Conservation (phyloP, 2,329 filamentous ascomycete species). For the Aulographum hederae region DNA sequence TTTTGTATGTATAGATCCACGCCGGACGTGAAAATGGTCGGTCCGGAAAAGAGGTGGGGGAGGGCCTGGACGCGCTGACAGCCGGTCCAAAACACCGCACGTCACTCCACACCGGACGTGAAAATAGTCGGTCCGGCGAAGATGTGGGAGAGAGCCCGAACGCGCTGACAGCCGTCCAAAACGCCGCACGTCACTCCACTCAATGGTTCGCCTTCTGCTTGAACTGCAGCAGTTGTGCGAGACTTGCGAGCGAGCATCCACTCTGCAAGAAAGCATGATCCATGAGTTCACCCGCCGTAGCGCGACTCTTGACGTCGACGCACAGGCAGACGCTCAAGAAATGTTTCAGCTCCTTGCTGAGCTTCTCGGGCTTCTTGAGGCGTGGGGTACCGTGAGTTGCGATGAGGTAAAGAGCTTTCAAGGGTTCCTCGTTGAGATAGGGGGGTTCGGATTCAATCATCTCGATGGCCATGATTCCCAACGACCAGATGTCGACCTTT, state of each 20-base stretch:
- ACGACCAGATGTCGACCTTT: constrained; percentile 97
- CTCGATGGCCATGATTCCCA: constrained; percentile 99
- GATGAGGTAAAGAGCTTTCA: constrained; percentile 94
- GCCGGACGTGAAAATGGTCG: too few relatives aligned
- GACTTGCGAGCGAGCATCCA: constrained; percentile 64
- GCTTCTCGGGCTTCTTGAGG: constrained; percentile 94
- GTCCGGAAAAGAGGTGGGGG: too few relatives aligned
- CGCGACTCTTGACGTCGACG: constrained; percentile 87
- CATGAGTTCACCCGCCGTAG: constrained; percentile 76
- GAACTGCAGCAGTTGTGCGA: constrained; percentile 78
- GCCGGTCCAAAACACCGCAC: too few relatives aligned
- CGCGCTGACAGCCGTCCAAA: too few relatives aligned
- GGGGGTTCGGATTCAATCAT: constrained; percentile 99
- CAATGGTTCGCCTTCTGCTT: constrained; percentile 58
- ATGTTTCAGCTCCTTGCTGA: constrained; percentile 93
- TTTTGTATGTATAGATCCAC: too few relatives aligned
- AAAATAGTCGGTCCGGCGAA: too few relatives aligned
- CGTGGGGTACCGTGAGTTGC: constrained; percentile 93
- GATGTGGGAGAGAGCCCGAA: too few relatives aligned
- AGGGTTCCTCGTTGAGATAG: constrained; percentile 91
- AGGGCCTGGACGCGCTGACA: too few relatives aligned
- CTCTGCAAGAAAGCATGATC: constrained; percentile 88
- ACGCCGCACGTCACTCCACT: too few relatives aligned
- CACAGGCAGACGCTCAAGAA: constrained; percentile 94
- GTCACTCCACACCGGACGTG: too few relatives aligned